phyloP scores from a whole-genome alignment of 768 basidiomycete species.

The Strobilomyces dryophilus region DNA sequence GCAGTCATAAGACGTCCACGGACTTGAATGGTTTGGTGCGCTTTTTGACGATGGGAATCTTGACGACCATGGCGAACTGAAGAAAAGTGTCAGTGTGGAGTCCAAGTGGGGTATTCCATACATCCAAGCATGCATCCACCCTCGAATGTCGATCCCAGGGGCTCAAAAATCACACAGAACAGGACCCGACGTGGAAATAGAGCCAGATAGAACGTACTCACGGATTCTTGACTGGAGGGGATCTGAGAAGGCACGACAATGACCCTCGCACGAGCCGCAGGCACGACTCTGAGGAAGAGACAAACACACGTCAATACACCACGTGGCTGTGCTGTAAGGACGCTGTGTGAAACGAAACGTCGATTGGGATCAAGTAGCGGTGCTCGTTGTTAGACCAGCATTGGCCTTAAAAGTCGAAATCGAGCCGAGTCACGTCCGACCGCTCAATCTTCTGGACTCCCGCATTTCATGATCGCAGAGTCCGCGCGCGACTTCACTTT shows the following conservation, averaged over 20 bases:
- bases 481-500: conserved; percentile 57
- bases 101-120: conserved; percentile 9
- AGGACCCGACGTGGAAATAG: neutral
- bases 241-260: conserved; percentile 17
- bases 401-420: neutral
- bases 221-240: conserved; percentile 51
- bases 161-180: neutral
- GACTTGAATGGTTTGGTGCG: conserved; percentile 97
- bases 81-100: conserved; percentile 11
- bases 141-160: neutral
- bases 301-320: conserved; percentile 25
- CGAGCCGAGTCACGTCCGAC: neutral
- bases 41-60: conserved; percentile 86
- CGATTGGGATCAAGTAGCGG: neutral
- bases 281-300: neutral
- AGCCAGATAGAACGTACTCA: conserved; percentile 36
- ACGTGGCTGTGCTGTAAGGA: conserved; percentile 24
- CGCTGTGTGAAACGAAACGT: too few species aligned
- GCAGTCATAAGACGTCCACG: conserved; percentile 28
- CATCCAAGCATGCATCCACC: conserved; percentile 22
- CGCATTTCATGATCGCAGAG: conserved; percentile 51
- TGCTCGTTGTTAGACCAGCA: neutral
- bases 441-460: neutral
- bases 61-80: conserved; percentile 43
- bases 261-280: neutral